Evolutionary conservation across 2,329 filamentous ascomycete genomes (phyloP).

Genomic region (Colletotrichum graminicola): DNA sequence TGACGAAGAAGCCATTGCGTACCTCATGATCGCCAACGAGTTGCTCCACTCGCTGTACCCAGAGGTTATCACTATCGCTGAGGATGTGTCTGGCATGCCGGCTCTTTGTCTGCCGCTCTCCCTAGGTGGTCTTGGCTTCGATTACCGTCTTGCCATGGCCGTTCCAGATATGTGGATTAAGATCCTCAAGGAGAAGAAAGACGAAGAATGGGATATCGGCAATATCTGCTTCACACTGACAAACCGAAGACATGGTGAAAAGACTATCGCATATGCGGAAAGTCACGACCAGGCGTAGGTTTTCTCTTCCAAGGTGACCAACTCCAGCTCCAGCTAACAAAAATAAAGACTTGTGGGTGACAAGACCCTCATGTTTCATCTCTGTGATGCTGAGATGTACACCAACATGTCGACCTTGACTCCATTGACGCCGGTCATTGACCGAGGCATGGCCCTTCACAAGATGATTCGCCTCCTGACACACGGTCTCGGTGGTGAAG

Average conservation of each 20-base stretch:
- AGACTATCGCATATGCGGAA: conserved; percentile 97
- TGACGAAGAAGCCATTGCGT: conserved; percentile 93
- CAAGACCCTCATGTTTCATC: conserved; percentile 97
- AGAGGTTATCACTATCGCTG: conserved; percentile 88
- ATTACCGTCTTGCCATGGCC: conserved; percentile 97
- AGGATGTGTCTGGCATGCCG: conserved; percentile 98
- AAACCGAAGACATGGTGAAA: conserved; percentile 94
- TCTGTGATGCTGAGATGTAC: conserved; percentile 97
- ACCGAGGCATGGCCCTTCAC: conserved; percentile 91
- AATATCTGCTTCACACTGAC: conserved; percentile 88
- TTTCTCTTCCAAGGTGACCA: background rate
- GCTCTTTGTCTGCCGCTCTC: conserved; percentile 90
- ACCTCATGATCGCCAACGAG: conserved; percentile 96
- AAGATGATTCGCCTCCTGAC: conserved; percentile 98
- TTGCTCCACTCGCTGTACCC: conserved; percentile 94
- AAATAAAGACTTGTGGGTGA: conserved; percentile 85
- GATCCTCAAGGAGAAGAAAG: conserved; percentile 91
- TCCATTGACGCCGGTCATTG: conserved; percentile 87
- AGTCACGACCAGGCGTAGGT: conserved; percentile 97
- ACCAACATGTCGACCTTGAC: conserved; percentile 94
- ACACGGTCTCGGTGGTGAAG: conserved; percentile 91
- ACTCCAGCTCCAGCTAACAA: background rate
- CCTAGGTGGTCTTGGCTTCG: conserved; percentile 93
- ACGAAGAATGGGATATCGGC: conserved; percentile 92
- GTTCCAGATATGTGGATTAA: conserved; percentile 99